Percentiles rank a stretch among this genome's conserved stretches.
Evolutionary conservation across 2,329 filamentous ascomycete species (phyloP).

Genomic region (Alternaria solani): DNA sequence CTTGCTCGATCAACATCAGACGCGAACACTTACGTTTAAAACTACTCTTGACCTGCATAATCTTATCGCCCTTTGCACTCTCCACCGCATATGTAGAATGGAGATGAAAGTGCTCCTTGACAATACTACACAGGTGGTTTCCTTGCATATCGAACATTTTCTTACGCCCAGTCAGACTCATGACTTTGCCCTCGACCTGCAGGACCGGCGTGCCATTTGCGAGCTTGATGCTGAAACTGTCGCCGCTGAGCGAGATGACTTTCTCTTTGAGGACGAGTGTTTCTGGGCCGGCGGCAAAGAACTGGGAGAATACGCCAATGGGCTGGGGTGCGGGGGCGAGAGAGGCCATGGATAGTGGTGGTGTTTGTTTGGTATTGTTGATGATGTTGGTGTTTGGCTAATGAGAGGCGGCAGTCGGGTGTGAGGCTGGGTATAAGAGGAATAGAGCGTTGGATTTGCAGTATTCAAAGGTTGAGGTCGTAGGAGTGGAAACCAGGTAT

Average conservation of each 20-base stretch:
- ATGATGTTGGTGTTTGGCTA: background rate
- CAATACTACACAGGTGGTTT: constrained; percentile 66
- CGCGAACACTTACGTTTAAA: constrained; percentile 57
- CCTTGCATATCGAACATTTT: constrained; percentile 62
- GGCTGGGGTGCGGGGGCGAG: constrained; percentile 27
- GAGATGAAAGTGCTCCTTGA: constrained; percentile 61
- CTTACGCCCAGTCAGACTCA: constrained; percentile 64
- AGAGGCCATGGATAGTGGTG: constrained; percentile 23
- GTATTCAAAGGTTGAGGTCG: background rate
- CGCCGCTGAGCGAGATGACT: constrained; percentile 67
- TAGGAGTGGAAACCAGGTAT: background rate
- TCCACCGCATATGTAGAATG: constrained; percentile 63
- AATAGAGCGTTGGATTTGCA: background rate
- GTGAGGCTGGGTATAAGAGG: background rate
- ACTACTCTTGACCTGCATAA: constrained; percentile 65
- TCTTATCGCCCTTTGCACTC: constrained; percentile 54
- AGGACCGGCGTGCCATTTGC: constrained; percentile 63
- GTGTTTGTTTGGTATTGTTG: background rate
- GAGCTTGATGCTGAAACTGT: constrained; percentile 70
- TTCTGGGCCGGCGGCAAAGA: constrained; percentile 39
- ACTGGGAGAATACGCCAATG: constrained; percentile 41
- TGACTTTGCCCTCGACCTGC: constrained; percentile 63
- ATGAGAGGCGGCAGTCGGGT: background rate
- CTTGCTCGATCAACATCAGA: background rate
- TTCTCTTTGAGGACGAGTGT: constrained; percentile 69